Evolutionary conservation across 2,329 filamentous ascomycete species (phyloP), one percentile per base, ranked within the genome.

Genomic region (Fusarium anguioides): DNA sequence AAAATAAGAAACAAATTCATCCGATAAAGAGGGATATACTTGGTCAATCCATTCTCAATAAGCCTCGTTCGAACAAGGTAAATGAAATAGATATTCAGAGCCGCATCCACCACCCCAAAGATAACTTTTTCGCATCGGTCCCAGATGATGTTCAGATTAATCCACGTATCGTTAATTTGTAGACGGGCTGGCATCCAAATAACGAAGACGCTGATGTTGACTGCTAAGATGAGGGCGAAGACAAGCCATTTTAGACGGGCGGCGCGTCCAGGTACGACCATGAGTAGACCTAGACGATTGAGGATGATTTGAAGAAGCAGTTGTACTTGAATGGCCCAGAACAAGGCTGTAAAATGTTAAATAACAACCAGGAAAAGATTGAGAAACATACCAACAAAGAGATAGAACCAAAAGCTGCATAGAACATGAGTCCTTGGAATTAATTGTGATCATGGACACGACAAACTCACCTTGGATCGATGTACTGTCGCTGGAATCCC

Each of bases 111-210:
- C 5, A 84, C 44, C 3, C 83, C 74, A 58, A 85, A 85, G 5
- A 87, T 78, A 4, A 79, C 77, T 66, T 87, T 87, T 31, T 85
- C 83, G 42, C 77, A 76, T 8, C 83, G 80, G 44, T 86, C 85
- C 85, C 84, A 87, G 41, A 83, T 74, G 0, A 78, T 67, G 65
- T 87, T 87, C 42, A 85, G 72, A 20, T 72, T 64, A 24, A 84
- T 76, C 51, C 80, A 86, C 1, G 50, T 70, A 0, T 79, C 51
- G 8, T 69, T 80, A 7, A 81, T 76, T 39, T 83, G 78, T 1
- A 85, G 73, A 3, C 82, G 81, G 0, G 83, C 80, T 0, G 85
- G 84, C 18, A 87, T 82, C 84, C 85, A 87, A 17, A 86, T 85
- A 54, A 75, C 77, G 44, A 84, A 85, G 3, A 86, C 84, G 4